Base-by-base conservation (phyloP, 1,284 basidiomycete genomes). In the Psilocybe mexicana region DNA sequence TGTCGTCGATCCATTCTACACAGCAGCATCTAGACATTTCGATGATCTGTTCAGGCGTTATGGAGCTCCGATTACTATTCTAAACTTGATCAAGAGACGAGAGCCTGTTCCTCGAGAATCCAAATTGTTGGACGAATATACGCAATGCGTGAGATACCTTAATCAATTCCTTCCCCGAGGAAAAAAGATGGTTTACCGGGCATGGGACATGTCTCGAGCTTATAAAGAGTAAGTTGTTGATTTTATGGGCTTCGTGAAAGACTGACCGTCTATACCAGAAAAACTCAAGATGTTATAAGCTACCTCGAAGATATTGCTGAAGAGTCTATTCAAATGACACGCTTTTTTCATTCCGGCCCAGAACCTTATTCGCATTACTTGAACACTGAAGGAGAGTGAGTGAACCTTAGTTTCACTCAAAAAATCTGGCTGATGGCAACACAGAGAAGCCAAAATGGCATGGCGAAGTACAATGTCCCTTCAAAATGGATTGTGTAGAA, bases 221-320 rank as follows among this genome's bases (percentile, higher is more conserved):
- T 94, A 94, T 64, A 95, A 95, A 70, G 88, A 92, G 90, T 90
- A 63, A 30, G 80, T 71, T 52, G 33, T 1, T 26, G 30, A 43
- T 10, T n/a, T 43, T 36, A 25, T n/a, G 38, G 54, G 24, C 2
- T 51, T 43, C 1, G 47, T 55, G 18, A 52, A 43, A 55, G 10
- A 24, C 28, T 38, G 24, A n/a, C 35, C 38, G 23, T 8, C 7
- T 40, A 10, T 49, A 12, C 40, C 65, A 95, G 93, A 75, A 95
- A 95, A 65, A 93, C 92, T 33, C 92, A 96, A 70, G 96, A 98
- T 69, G 96, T 98, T 6, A 98, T 98, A 63, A 92, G 94, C 60
- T 93, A 96, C 59, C 79, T 99, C 14, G 96, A 98, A 70, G 95
- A 98, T 64, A 85, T 98, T 30, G 97, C 96, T 0, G 94, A 98